Evolutionary conservation across 1,139 yeast genomes (phyloP), one percentile per base, ranked within the genome.

Genomic region (Nadsonia commutata): DNA sequence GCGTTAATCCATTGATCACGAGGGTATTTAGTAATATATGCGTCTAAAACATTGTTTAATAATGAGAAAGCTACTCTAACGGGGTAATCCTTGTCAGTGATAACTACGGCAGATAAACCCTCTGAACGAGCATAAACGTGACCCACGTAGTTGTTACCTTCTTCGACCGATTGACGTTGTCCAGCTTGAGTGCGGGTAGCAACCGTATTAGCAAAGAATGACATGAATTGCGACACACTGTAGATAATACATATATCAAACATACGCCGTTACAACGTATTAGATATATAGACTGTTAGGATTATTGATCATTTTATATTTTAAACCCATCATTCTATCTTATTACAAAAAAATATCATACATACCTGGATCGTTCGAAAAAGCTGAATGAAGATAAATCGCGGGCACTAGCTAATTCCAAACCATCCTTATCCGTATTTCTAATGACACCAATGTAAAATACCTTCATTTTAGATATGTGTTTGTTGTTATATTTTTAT

Each of bases 11-110:
- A 88, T 50, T 79, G 77, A 27, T 64, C 60, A 42, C 76, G 72
- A 6, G 95, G 95, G 62, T 84, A 93, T 50, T 81, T 77, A 21
- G 88, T 72, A 48, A 88, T 67, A 63, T 85, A 90, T 62, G 90
- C 97, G 55, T 90, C 98, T 55, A 86, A 71, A 19, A 90, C 68
- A 67, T 86, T 90, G 71, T 88, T 90, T 56, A 90, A 73, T 51
- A 90, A 69, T 2, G 96, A 81, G 65, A 85, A 90, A 1, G 96
- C 98, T n/a, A 96, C 97, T 59, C 98, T 75, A 18, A 84, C 88
- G 2, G 98, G 98, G 63, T 90, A 90, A 54, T 90, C 96, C 61
- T 82, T 82, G 62, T 90, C 99, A 42, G 95, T 78, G 59, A 93
- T 83, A 48, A 90, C 67, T 22, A 90, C 95, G 50, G 95, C 95